Conservation (phyloP, 371 early-diverging fungal genomes). For the Syncephalastrum racemosum region DNA sequence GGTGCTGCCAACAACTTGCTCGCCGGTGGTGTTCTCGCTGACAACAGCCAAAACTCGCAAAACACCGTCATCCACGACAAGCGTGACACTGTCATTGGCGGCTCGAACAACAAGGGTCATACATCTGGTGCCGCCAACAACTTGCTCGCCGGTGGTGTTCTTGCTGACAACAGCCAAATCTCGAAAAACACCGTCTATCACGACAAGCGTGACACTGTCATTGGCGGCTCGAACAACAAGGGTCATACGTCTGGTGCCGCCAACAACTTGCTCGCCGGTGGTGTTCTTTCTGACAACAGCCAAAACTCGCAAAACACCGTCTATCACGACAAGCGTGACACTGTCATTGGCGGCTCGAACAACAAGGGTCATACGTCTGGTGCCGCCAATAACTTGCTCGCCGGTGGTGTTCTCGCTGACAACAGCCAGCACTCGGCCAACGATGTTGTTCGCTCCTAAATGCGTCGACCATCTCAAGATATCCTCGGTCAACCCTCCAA, state of each 20-base stretch:
- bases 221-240: slow-evolving; percentile 3
- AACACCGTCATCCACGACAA: not conserved
- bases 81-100: not conserved
- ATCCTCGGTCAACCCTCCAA: too few relatives aligned
- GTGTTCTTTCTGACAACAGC: slow-evolving; percentile 1
- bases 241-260: not conserved
- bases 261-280: not conserved
- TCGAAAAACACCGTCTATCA: not conserved
- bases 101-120: not conserved
- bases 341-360: not conserved
- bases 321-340: not conserved
- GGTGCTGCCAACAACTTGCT: not conserved
- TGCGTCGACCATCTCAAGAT: too few relatives aligned
- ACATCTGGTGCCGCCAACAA: not conserved
- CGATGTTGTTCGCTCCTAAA: not conserved
- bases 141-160: too few relatives aligned
- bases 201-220: not conserved
- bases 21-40: not conserved
- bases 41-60: slow-evolving; percentile 1
- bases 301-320: not conserved
- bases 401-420: not conserved
- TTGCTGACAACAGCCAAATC: too few relatives aligned
- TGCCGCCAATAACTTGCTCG: not conserved
- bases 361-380: not conserved
- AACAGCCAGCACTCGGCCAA: not conserved